These are phyloP conservation scores for Mrakia gelida DNA, from an alignment of 768 basidiomycete species.

Conservation along the genomic window DNA sequence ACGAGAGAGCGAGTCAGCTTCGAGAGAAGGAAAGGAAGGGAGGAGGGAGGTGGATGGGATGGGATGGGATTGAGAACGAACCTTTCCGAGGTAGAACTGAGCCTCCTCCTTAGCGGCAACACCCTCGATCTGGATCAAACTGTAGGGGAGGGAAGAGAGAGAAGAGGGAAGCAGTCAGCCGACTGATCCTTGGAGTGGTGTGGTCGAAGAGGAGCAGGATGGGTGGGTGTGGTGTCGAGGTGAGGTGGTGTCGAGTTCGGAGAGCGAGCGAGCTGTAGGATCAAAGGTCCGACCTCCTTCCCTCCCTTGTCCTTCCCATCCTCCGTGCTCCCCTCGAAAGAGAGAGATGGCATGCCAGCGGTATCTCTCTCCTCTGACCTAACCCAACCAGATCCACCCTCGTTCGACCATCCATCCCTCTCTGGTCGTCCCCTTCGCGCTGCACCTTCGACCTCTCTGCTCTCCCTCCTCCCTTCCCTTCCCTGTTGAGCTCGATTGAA, in stretches of 20 bases:
- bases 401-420: not conserved
- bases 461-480: not conserved
- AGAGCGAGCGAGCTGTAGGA: not conserved
- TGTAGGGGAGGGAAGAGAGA: conserved; percentile 12
- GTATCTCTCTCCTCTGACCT: not conserved
- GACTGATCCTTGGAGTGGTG: not conserved
- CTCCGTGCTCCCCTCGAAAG: not conserved
- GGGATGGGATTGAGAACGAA: no score
- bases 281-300: not conserved
- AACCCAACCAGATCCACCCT: no score
- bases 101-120: conserved; percentile 89
- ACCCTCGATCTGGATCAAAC: conserved; percentile 92
- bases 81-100: conserved; percentile 98
- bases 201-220: not conserved
- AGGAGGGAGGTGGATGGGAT: not conserved
- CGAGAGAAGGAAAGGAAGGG: not conserved
- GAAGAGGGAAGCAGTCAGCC: not conserved
- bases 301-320: not conserved
- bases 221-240: not conserved
- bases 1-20: not conserved
- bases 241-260: not conserved
- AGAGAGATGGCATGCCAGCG: not conserved
- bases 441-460: not conserved
- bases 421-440: not conserved
- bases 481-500: not conserved